Conservation (phyloP, 2,329 filamentous ascomycete genomes). For the Aureobasidium sp. region DNA sequence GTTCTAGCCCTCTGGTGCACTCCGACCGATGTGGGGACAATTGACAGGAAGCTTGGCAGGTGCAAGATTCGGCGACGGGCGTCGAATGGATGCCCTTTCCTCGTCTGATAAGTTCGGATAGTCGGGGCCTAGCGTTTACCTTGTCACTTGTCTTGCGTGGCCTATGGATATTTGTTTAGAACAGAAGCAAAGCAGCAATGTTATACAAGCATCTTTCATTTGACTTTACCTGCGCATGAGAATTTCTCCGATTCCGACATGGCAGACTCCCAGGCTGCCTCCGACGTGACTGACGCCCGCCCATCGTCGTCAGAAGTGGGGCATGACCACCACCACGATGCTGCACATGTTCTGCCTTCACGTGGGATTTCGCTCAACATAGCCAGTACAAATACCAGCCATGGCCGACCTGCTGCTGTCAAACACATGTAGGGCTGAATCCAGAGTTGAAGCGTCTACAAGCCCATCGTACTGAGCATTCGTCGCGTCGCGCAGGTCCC, state of each 20-base stretch:
- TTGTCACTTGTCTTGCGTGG: neutral
- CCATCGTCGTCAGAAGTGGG: conserved; percentile 22
- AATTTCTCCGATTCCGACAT: neutral
- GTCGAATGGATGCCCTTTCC: neutral
- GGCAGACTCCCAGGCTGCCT: conserved; percentile 8
- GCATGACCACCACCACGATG: conserved; percentile 15
- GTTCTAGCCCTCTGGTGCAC: conserved; percentile 7
- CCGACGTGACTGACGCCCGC: neutral
- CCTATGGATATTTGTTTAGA: neutral
- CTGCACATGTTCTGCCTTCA: conserved; percentile 33
- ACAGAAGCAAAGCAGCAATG: neutral
- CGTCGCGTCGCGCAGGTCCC: conserved; percentile 40
- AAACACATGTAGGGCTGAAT: conserved; percentile 42
- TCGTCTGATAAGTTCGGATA: conserved; percentile 6
- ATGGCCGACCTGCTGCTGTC: conserved; percentile 36
- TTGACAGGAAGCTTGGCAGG: conserved; percentile 5
- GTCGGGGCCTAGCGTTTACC: conserved; percentile 1
- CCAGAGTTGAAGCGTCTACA: neutral
- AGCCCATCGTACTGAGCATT: conserved; percentile 9
- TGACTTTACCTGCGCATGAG: conserved; percentile 2
- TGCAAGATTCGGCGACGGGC: neutral
- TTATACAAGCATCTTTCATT: conserved; percentile 8
- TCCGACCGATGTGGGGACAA: neutral
- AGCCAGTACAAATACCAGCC: conserved; percentile 30
- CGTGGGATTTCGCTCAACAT: conserved; percentile 44